A percentile compares a stretch with the other conserved stretches of the same genome.
Evolutionary conservation across 768 basidiomycete genomes (phyloP).

Genomic region (Boletus bicolor): DNA sequence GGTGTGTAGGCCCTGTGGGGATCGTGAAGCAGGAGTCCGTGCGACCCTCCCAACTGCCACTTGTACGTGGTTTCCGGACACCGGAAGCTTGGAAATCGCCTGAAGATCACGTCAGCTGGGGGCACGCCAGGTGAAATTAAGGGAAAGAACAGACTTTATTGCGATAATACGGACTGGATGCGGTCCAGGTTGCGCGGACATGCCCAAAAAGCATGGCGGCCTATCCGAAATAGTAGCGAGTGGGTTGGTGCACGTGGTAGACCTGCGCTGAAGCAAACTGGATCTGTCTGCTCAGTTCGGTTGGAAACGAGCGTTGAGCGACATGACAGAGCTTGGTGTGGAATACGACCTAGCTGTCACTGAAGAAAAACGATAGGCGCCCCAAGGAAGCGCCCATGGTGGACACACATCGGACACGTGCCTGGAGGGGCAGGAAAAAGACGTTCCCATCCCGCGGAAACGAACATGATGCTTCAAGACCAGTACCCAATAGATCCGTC

Average conservation of each 20-base stretch:
- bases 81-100: conserved; percentile 21
- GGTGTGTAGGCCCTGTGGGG: conserved; percentile 17
- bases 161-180: conserved; percentile 14
- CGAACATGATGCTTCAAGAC: background rate
- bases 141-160: conserved; percentile 19
- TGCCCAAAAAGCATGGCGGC: conserved; percentile 25
- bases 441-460: conserved; percentile 5
- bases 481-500: background rate
- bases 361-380: background rate
- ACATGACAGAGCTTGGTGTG: background rate
- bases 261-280: background rate
- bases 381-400: background rate
- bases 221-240: background rate
- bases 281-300: background rate
- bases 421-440: conserved; percentile 10
- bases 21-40: conserved; percentile 14
- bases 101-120: conserved; percentile 25
- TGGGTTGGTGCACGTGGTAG: conserved; percentile 14
- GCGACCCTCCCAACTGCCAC: conserved; percentile 18
- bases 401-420: conserved; percentile 19
- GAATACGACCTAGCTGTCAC: background rate
- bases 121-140: conserved; percentile 21
- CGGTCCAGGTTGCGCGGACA: conserved; percentile 22
- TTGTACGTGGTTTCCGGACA: conserved; percentile 25
- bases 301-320: background rate